Evolutionary conservation across 805 yeast genomes (phyloP), one percentile per base, ranked within the genome.

Genomic region (Saturnispora kantuleensis): DNA sequence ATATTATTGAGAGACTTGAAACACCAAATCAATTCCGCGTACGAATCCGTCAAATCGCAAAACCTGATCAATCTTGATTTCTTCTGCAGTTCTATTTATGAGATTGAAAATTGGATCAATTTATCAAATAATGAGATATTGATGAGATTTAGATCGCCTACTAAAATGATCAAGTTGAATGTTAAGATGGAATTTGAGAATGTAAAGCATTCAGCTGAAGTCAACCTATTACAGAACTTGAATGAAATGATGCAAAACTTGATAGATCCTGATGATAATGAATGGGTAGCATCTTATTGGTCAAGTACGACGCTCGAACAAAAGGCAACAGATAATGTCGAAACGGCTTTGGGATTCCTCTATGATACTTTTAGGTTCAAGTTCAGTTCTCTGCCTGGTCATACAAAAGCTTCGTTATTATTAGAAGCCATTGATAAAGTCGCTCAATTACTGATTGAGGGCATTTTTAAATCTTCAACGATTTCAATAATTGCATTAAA

Each of bases 21-120:
- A 46, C 70, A 72, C 11, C 77, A 79, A 48, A 71, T 83, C 40
- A 73, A 77, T 52, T 73, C 88, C 2, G 76, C 81, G 10, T 84
- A 88, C 50, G 84, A 95, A 57, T 97, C 90, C 62, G 89, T 87
- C 52, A 74, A 87, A 26, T 82, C 96, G 0, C 97, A 93, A 66
- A 85, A 86, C 52, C 70, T 85, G 52, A 82, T 93, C 47, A 88
- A 93, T 59, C 67, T 90, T 55, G 96, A 90, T 58, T 86, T 84
- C 59, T 90, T 89, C 60, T 71, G 84, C 35, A 77, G 71, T 53
- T 86, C 95, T 45, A 74, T 89, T 9, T 68, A 69, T 42, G 88
- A 83, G 58, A 70, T 90, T 40, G 80, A 78, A n/a, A 65, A 67
- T 41, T 56, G 67, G 46, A 39, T 62, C 32, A 62, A 62, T 46